Base-by-base conservation (phyloP, 2,329 filamentous ascomycete genomes). In the Parascedosporium putredinis region DNA sequence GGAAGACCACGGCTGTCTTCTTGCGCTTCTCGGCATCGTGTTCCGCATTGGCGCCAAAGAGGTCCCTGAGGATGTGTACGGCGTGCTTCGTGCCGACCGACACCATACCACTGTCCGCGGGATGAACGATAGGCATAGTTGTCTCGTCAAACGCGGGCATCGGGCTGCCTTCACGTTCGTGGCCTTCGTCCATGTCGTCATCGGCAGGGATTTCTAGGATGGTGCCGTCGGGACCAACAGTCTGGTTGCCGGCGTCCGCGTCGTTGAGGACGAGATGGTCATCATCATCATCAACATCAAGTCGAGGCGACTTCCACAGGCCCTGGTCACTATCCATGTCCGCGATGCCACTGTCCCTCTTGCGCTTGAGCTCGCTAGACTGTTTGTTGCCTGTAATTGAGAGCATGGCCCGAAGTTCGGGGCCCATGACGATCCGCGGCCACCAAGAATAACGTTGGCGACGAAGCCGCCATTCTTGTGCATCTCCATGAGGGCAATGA, bases 11-110 rank as follows among this genome's bases (percentile, higher is more conserved):
- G 10, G 80, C 80, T 22, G 75, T 77, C 64, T 85, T 85, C 64
- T 84, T 85, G 59, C 89, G 81, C 67, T 86, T 83, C 51, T 82
- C 79, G 2, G 83, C 76, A 55, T 81, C 80, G 18, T 77, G 74
- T 44, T 83, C 84, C 4, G 81, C 83, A 27, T 87, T 81, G 16
- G 79, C 65, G 22, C 90, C 88, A 55, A 98, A 95, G 23, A 86
- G 78, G 52, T 96, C 89, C 50, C 93, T 85, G 7, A 98, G 79
- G 49, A 97, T 79, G 65, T 98, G 91, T 18, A 98, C 94, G 29
- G 93, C 93, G 60, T 95, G 90, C 67, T 94, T 93, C 9, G 93
- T 98, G 53, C 88, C 90, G 16, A 95, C 68, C 0, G 90, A 95
- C 7, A 97, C 84, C 0, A 88, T 86, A 0, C 89, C 89, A 55